These are phyloP conservation scores for Nemania sp. DNA, from an alignment of 2,329 filamentous ascomycete genomes.

Conservation along the genomic window DNA sequence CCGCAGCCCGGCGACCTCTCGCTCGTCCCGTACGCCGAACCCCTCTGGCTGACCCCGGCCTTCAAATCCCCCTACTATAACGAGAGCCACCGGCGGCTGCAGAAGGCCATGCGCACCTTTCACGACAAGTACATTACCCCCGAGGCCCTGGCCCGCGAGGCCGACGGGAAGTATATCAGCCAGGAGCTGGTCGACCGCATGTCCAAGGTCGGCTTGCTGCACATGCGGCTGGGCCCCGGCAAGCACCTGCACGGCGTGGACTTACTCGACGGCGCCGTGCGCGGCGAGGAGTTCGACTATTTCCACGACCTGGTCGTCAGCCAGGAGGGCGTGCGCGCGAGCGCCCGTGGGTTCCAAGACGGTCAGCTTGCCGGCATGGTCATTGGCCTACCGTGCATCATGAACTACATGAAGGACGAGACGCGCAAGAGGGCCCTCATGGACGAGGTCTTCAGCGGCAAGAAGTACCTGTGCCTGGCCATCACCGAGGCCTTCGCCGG, in stretches of 20 bases:
- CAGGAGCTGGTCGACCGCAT: slow-evolving; percentile 77
- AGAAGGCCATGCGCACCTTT: slow-evolving; percentile 73
- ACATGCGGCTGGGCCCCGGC: slow-evolving; percentile 82
- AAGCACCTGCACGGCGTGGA: slow-evolving; percentile 76
- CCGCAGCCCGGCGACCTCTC: slow-evolving; percentile 73
- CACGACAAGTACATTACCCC: slow-evolving; percentile 71
- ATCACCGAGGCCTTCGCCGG: slow-evolving; percentile 90
- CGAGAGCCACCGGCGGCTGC: slow-evolving; percentile 71
- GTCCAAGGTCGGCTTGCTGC: slow-evolving; percentile 73
- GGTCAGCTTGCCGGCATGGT: slow-evolving; percentile 87
- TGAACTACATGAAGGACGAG: slow-evolving; percentile 75
- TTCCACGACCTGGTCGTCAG: slow-evolving; percentile 79
- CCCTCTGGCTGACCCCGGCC: slow-evolving; percentile 76
- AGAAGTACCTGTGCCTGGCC: slow-evolving; percentile 87
- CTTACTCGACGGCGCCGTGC: slow-evolving; percentile 70
- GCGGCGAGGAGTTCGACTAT: slow-evolving; percentile 83
- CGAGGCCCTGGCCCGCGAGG: slow-evolving; percentile 77
- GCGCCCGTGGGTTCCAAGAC: slow-evolving; percentile 81
- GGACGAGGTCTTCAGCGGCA: slow-evolving; percentile 74
- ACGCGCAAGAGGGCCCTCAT: slow-evolving; percentile 68
- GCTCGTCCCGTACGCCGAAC: slow-evolving; percentile 81
- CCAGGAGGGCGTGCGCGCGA: slow-evolving; percentile 74
- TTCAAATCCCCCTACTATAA: slow-evolving; percentile 83
- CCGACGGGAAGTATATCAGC: slow-evolving; percentile 71
- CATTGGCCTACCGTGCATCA: slow-evolving; percentile 77